Percentiles rank a stretch among this genome's conserved stretches.
Conservation (phyloP, 2,329 filamentous ascomycete genomes). For the Aspergillus melleus region DNA sequence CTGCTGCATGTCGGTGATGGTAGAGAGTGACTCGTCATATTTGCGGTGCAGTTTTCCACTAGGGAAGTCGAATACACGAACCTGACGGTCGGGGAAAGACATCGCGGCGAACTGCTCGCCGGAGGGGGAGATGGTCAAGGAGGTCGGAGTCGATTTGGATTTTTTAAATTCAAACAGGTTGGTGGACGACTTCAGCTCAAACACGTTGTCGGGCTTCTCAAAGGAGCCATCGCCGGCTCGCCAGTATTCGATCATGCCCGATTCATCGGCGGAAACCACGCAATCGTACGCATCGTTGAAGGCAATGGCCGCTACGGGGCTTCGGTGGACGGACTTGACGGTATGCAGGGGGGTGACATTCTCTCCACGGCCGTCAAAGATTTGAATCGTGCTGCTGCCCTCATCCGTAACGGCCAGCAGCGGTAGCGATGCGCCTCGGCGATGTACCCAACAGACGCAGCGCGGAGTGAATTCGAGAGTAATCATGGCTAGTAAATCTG, state of each 20-base stretch:
- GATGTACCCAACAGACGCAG: constrained; percentile 89
- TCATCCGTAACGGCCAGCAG: constrained; percentile 81
- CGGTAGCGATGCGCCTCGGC: constrained; percentile 81
- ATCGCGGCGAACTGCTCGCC: constrained; percentile 84
- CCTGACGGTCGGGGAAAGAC: constrained; percentile 89
- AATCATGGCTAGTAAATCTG: constrained; percentile 78
- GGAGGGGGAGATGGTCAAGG: constrained; percentile 80
- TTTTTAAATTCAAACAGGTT: constrained; percentile 98
- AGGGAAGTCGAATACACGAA: constrained; percentile 90
- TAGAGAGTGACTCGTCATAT: constrained; percentile 91
- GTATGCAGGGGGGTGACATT: constrained; percentile 73
- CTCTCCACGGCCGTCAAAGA: constrained; percentile 90
- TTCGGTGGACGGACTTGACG: constrained; percentile 76
- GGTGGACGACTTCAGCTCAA: constrained; percentile 89
- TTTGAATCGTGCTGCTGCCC: constrained; percentile 67
- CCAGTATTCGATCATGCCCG: constrained; percentile 98
- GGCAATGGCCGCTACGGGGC: constrained; percentile 77
- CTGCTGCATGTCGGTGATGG: constrained; percentile 92
- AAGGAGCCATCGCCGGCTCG: constrained; percentile 69
- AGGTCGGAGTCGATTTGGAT: constrained; percentile 78
- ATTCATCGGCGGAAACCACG: constrained; percentile 83
- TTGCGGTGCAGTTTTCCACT: constrained; percentile 85
- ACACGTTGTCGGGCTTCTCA: constrained; percentile 90
- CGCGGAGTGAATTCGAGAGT: constrained; percentile 73
- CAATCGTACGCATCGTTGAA: constrained; percentile 91